Conservation (phyloP, 2,329 filamentous ascomycete species). For the Bimuria novae-zelandiae region DNA sequence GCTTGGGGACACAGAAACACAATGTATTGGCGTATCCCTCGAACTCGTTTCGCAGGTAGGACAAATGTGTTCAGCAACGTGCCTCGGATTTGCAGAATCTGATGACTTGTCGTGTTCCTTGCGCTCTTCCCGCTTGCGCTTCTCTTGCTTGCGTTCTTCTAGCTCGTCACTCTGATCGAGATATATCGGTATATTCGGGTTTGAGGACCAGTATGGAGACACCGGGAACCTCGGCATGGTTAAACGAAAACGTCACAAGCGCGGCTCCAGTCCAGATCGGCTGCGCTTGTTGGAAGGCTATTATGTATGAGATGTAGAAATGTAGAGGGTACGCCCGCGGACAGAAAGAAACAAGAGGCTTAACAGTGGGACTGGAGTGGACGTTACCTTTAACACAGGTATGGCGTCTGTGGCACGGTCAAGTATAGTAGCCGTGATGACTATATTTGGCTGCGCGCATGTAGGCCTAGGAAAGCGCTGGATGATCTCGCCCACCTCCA, state of each 20-base stretch:
- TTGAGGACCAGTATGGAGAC: slow-evolving; percentile 3
- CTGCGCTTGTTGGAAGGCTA: not conserved
- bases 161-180: slow-evolving; percentile 1
- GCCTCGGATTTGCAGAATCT: not conserved
- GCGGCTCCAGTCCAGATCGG: slow-evolving; percentile 2
- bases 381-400: too few relatives aligned
- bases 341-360: not conserved
- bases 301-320: not conserved
- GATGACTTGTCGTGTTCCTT: not conserved
- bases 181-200: slow-evolving; percentile 15
- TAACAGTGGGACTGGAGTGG: not conserved
- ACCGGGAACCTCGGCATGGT: slow-evolving; percentile 6
- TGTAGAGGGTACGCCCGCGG: not conserved
- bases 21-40: slow-evolving; percentile 15
- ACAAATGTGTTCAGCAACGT: slow-evolving; percentile 7
- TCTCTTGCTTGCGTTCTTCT: not conserved
- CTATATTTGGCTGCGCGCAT: not conserved
- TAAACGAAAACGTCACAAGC: not conserved
- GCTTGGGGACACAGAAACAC: slow-evolving; percentile 5
- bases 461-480: not conserved
- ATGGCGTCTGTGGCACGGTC: not conserved
- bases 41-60: slow-evolving; percentile 13
- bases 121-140: too few relatives aligned
- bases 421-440: not conserved
- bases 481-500: not conserved